Conservation (phyloP, 1,139 yeast genomes). For the Debaryomyces psychrophilus region DNA sequence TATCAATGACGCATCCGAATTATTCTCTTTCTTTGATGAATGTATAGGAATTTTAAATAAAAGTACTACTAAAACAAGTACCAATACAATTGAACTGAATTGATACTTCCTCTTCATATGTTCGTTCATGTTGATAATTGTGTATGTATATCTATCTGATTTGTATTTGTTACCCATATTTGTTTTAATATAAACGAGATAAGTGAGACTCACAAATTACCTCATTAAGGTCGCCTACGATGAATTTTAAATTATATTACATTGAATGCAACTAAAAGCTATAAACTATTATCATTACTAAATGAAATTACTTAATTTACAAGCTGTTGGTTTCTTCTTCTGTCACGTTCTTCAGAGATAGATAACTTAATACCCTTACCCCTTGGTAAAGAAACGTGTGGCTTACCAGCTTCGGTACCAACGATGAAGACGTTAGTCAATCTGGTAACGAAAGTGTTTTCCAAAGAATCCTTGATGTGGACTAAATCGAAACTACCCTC, state of each 20-base stretch:
- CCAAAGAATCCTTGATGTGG: constrained; percentile 96
- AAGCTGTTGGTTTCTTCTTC: constrained; percentile 81
- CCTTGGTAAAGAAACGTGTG: constrained; percentile 97
- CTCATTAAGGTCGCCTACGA: background rate
- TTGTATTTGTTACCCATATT: background rate
- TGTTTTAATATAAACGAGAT: background rate
- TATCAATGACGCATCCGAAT: constrained; percentile 6
- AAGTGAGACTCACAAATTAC: background rate
- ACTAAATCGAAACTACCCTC: constrained; percentile 99
- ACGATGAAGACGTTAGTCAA: constrained; percentile 93
- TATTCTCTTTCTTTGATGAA: background rate
- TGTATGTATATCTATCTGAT: background rate
- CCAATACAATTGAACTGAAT: background rate
- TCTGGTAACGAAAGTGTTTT: constrained; percentile 98
- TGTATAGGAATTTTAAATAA: background rate
- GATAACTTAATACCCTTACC: constrained; percentile 99
- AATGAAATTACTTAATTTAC: constrained; percentile 30
- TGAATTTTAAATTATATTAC: constrained; percentile 9
- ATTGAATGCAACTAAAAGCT: constrained; percentile 13
- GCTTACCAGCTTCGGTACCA: constrained; percentile 94
- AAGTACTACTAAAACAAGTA: background rate
- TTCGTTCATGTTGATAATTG: background rate
- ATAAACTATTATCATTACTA: background rate
- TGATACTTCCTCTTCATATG: background rate
- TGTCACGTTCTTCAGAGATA: constrained; percentile 99